Evolutionary conservation across 768 basidiomycete species (phyloP).

Genomic region (Lanmaoa rubissima): DNA sequence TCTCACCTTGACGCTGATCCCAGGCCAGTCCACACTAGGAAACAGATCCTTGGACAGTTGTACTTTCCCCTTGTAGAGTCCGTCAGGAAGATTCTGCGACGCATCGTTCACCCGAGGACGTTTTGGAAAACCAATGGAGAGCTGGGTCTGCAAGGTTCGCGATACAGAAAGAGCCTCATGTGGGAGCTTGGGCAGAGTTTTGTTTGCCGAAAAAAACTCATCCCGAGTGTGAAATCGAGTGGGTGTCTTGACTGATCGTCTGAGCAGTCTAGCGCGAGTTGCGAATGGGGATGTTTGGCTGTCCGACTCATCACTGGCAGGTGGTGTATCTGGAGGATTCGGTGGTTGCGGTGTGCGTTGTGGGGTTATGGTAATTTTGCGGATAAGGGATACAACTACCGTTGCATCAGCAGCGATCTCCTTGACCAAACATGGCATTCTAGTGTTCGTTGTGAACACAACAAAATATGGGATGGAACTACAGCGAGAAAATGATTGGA

Average conservation of each 20-base stretch:
- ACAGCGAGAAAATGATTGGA: slow-evolving; percentile 58
- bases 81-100: slow-evolving; percentile 59
- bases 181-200: slow-evolving; percentile 29
- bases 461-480: slow-evolving; percentile 70
- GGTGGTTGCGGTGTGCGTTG: slow-evolving; percentile 42
- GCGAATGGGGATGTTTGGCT: slow-evolving; percentile 8
- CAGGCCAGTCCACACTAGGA: slow-evolving; percentile 64
- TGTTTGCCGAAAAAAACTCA: slow-evolving; percentile 10
- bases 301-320: slow-evolving; percentile 46
- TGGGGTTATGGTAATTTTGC: slow-evolving; percentile 52
- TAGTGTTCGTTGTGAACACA: slow-evolving; percentile 64
- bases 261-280: slow-evolving; percentile 26
- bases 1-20: slow-evolving; percentile 64
- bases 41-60: slow-evolving; percentile 56
- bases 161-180: slow-evolving; percentile 14
- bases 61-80: slow-evolving; percentile 61
- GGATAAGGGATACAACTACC: slow-evolving; percentile 62
- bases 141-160: slow-evolving; percentile 35
- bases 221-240: slow-evolving; percentile 18
- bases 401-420: slow-evolving; percentile 73
- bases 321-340: slow-evolving; percentile 50
- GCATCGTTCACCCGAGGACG: slow-evolving; percentile 51
- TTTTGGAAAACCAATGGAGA: slow-evolving; percentile 71
- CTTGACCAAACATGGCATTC: slow-evolving; percentile 50
- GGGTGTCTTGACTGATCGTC: slow-evolving; percentile 27